Percentiles rank a stretch among this genome's conserved stretches.
Evolutionary conservation across 2,329 filamentous ascomycete species (phyloP).

Genomic region (Corynespora cassiicola): DNA sequence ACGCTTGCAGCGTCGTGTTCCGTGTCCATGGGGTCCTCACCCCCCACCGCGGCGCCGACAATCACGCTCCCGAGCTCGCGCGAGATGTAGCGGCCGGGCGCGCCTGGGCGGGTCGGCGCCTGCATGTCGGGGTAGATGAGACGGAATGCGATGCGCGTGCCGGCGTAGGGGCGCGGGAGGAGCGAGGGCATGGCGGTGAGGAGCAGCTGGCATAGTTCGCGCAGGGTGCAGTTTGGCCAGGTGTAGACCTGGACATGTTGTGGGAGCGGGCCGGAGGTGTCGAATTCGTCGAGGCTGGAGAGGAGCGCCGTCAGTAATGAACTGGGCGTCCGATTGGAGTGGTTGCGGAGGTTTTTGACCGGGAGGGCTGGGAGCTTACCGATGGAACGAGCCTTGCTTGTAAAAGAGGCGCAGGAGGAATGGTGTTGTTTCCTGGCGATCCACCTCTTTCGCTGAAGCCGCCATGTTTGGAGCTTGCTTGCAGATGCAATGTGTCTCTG

Average conservation of each 20-base stretch:
- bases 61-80: conserved; percentile 86
- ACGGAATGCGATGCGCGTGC: conserved; percentile 86
- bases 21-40: conserved; percentile 20
- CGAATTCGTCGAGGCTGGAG: conserved; percentile 75
- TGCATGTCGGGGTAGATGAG: conserved; percentile 82
- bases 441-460: conserved; percentile 53
- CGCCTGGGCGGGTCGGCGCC: conserved; percentile 48
- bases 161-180: conserved; percentile 76
- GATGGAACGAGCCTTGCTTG: conserved; percentile 74
- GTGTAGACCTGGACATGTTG: conserved; percentile 82
- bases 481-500: too few species aligned
- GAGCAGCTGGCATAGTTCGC: conserved; percentile 81
- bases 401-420: conserved; percentile 90
- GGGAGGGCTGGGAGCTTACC: conserved; percentile 49
- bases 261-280: conserved; percentile 59
- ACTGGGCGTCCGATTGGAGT: too few species aligned
- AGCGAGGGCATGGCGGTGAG: conserved; percentile 70
- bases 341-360: conserved; percentile 33
- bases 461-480: conserved; percentile 22
- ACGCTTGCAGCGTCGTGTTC: conserved; percentile 19
- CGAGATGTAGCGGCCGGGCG: conserved; percentile 70
- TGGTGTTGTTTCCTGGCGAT: conserved; percentile 75
- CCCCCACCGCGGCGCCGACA: conserved; percentile 57
- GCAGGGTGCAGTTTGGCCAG: conserved; percentile 80
- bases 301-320: too few species aligned